These are phyloP conservation scores for Tetratostichococcus sp. DNA, from an alignment of 139 green algal species.

Conservation along the genomic window DNA sequence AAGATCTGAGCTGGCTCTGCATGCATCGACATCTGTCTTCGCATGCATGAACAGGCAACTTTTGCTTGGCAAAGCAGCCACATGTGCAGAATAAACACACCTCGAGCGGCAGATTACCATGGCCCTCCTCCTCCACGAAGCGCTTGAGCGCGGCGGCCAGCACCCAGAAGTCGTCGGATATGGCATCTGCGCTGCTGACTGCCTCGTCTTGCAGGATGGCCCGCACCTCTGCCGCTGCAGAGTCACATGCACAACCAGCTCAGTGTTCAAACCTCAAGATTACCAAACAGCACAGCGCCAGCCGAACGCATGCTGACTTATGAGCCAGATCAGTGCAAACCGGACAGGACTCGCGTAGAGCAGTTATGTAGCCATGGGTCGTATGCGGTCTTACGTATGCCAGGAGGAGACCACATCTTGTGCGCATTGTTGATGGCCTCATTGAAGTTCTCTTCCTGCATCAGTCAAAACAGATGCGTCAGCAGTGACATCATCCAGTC, in stretches of 20 bases:
- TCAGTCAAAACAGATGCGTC: background rate
- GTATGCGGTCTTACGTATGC: conserved; percentile 46
- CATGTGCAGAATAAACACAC: conserved; percentile 3
- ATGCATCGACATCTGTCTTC: too few relatives aligned
- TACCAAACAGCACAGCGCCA: background rate
- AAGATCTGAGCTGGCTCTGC: too few relatives aligned
- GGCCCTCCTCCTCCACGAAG: conserved; percentile 60
- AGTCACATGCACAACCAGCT: background rate
- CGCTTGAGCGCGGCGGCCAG: conserved; percentile 64
- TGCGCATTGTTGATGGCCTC: conserved; percentile 80
- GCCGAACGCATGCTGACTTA: too few relatives aligned
- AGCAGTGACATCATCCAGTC: too few relatives aligned
- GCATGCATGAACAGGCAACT: too few relatives aligned
- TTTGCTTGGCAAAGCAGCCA: too few relatives aligned
- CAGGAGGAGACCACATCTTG: conserved; percentile 64
- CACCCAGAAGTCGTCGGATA: conserved; percentile 71
- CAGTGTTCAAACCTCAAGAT: too few relatives aligned
- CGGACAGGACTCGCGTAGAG: too few relatives aligned
- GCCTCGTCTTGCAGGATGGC: conserved; percentile 58
- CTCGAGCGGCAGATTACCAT: conserved; percentile 42
- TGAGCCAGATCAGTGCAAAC: too few relatives aligned
- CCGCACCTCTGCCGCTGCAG: conserved; percentile 53
- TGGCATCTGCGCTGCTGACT: conserved; percentile 4
- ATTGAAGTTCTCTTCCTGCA: conserved; percentile 87
- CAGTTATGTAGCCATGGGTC: too few relatives aligned